Evolutionary conservation across 441 rosid species (phyloP), one percentile per base, ranked within the genome.

Genomic region (Jatropha podagrica): DNA sequence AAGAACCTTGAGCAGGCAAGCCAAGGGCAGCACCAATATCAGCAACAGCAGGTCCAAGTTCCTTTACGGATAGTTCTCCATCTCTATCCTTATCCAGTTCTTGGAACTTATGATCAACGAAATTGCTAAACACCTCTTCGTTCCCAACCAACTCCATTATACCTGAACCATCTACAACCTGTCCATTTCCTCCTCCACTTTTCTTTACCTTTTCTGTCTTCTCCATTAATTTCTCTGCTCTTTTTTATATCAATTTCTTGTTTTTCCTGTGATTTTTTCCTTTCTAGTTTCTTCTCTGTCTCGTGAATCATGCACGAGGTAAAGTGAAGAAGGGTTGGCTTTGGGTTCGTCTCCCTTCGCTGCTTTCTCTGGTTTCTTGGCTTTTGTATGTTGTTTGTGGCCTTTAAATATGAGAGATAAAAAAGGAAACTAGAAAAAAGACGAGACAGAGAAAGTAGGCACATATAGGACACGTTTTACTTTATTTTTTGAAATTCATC

Each of bases 11-110:
- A 79, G 89, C 72, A 71, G 97, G 96, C 83, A 96, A 86, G 79
- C 98, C 97, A 72, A 96, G 93, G 15, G 97, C 96, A 61, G 92
- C 94, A 69, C 99, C 97, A 73, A 93, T 91, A 83, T 92, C 97
- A 77, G 93, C 92, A 75, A 93, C 97, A 83, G 94, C 98, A 32
- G 98, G 98, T 60, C 90, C 82, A 65, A 96, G 88, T 81, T 96
- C 98, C 38, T 83, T 87, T 77, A 92, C 87, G 18, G 98, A 94
- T 71, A 91, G 92, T 62, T 84, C 83, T 62, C 95, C 97, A 81
- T 94, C 98, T 54, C 71, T 82, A 82, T 90, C 97, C 23, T 59
- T 85, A 62, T 96, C 97, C 20, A 96, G 82, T 76, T 90, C 91
- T 40, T 89, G 73, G 75, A 96, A 96, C 92, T 94, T 96, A 79